phyloP scores from a whole-genome alignment of 2,329 filamentous ascomycete species.

The Peltaster fructicola region DNA sequence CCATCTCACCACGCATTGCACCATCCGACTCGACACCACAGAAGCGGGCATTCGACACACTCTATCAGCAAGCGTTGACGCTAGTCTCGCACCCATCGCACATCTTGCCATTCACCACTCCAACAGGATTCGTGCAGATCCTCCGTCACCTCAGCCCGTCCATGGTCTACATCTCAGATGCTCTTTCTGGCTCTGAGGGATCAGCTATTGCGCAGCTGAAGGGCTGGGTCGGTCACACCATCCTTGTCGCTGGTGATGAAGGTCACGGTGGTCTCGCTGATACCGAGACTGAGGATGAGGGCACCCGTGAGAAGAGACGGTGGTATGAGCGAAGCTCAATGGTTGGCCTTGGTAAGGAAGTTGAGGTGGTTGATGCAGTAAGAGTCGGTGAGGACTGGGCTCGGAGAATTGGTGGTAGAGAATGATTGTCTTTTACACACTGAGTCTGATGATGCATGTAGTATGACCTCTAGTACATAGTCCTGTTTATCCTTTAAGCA shows the following conservation, averaged over 20 bases:
- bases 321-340: constrained; percentile 72
- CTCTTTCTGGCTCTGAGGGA: constrained; percentile 49
- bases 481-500: no score
- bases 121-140: constrained; percentile 71
- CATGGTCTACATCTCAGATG: constrained; percentile 68
- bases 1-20: constrained; percentile 25
- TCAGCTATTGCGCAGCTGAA: constrained; percentile 50
- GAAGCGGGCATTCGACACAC: constrained; percentile 50
- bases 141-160: constrained; percentile 73
- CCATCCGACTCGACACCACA: constrained; percentile 19
- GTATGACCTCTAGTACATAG: no score
- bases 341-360: constrained; percentile 70
- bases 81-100: constrained; percentile 73
- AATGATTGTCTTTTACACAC: constrained; percentile 18
- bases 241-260: constrained; percentile 49
- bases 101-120: constrained; percentile 74
- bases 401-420: constrained; percentile 51
- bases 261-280: constrained; percentile 67
- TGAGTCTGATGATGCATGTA: no score
- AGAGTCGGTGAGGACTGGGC: constrained; percentile 76
- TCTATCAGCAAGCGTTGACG: constrained; percentile 61
- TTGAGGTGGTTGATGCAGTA: constrained; percentile 72
- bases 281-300: constrained; percentile 49
- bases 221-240: constrained; percentile 43
- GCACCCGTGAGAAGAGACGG: constrained; percentile 27